Percentiles rank a stretch among this genome's conserved stretches.
phyloP scores from a whole-genome alignment of 2,329 filamentous ascomycete genomes.

The Trichoderma afroharzianum region DNA sequence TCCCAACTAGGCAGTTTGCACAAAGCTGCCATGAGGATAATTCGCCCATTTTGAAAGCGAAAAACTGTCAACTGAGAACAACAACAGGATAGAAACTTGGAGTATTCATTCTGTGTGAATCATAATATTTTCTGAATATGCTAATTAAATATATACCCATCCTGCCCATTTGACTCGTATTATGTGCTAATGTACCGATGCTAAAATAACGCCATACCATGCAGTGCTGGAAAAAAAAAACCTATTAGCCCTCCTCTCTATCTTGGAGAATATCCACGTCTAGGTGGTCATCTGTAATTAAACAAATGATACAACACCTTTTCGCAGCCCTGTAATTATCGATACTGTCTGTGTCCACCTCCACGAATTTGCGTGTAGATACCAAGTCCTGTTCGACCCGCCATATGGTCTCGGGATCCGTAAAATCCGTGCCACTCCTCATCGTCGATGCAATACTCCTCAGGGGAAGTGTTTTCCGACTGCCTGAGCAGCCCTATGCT shows the following conservation, averaged over 20 bases:
- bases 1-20: not conserved
- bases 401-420: slow-evolving; percentile 37
- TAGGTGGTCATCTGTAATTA: too few relatives aligned
- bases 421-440: slow-evolving; percentile 51
- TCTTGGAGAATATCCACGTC: not conserved
- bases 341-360: not conserved
- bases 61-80: not conserved
- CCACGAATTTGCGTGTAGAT: not conserved
- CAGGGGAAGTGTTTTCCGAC: slow-evolving; percentile 8
- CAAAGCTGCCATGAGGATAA: not conserved
- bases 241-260: not conserved
- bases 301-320: not conserved
- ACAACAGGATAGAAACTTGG: not conserved
- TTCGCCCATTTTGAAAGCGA: not conserved
- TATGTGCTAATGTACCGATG: not conserved
- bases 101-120: not conserved
- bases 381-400: slow-evolving; percentile 27
- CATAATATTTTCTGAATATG: not conserved
- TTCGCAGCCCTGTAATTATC: not conserved
- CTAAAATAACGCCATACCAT: not conserved
- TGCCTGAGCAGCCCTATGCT: slow-evolving; percentile 23
- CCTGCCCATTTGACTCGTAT: not conserved
- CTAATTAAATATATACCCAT: not conserved
- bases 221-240: not conserved
- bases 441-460: slow-evolving; percentile 32